A percentile compares a stretch with the other conserved stretches of the same genome.
These are phyloP conservation scores for Annona cherimola DNA, from an alignment of 164 flowering plant species.

Conservation along the genomic window DNA sequence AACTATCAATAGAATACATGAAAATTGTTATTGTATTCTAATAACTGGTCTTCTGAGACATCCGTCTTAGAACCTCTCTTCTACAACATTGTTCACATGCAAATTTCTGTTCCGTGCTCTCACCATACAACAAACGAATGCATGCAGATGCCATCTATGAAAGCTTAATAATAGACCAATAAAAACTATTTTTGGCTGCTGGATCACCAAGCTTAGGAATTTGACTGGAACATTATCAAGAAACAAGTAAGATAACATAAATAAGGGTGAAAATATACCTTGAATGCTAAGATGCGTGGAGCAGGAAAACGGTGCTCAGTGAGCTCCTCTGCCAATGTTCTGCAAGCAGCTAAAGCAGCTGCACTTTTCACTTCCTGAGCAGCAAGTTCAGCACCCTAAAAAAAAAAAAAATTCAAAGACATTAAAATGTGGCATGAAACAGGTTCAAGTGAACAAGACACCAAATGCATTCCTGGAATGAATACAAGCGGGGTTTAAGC, in stretches of 20 bases:
- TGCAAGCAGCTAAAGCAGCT: conserved; percentile 94
- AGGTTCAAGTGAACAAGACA: background rate
- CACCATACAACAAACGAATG: background rate
- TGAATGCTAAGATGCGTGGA: conserved; percentile 95
- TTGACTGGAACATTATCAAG: background rate
- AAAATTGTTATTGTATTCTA: too few species aligned
- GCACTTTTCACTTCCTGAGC: conserved; percentile 87
- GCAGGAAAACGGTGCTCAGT: conserved; percentile 94
- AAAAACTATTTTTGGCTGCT: background rate
- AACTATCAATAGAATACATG: too few species aligned
- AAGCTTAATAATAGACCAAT: too few species aligned
- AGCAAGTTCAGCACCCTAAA: conserved; percentile 86
- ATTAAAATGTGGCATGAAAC: background rate
- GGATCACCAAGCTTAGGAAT: background rate
- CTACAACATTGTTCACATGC: background rate
- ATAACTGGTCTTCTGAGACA: too few species aligned
- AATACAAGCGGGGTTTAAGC: background rate
- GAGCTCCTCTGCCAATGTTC: conserved; percentile 97
- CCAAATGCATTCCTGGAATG: too few species aligned
- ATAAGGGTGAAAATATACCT: conserved; percentile 38
- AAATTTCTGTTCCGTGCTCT: background rate
- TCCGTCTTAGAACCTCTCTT: background rate
- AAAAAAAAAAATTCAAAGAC: background rate
- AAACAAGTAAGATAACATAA: background rate
- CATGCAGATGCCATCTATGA: background rate